Base-by-base conservation (phyloP, 2,329 filamentous ascomycete genomes). In the Ceratocystiopsis minuta region DNA sequence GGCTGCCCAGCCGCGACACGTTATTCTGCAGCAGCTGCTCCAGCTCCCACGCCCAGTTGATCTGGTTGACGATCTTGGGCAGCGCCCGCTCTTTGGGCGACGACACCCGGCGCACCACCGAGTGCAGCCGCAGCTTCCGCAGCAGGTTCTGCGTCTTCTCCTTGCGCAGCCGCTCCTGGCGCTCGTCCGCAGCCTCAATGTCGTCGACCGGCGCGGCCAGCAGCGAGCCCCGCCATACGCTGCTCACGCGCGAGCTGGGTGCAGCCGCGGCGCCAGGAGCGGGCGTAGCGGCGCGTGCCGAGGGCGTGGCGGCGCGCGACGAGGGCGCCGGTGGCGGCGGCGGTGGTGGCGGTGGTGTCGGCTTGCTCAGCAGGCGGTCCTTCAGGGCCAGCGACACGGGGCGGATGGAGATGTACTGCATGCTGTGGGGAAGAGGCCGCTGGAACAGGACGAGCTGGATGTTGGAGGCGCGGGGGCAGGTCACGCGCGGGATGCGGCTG, bases 11-110 rank as follows among this genome's bases (percentile, higher is more conserved):
- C 34, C 88, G 67, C n/a, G 78, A 76, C 36, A 86, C 81, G 52
- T 96, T 98, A 55, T 81, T 88, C 52, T 94, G 85, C 50, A 98
- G 66, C 34, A 94, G 66, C 50, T 77, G 70, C 47, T 90, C 80
- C 44, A 98, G 68, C 58, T 98, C 92, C 64, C 79, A 86, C 0
- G 87, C 85, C 68, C 90, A 98, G 54, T 98, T 98, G 56, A 96
- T 80, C 60, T 96, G 88, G 52, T 87, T 85, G 50, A 95, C 72
- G 45, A 96, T 87, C 43, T 75, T 75, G 5, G 79, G 71, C 28
- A 98, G 65, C 1, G 82, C 80, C 47, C 75, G 71, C 57, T 98
- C 90, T 53, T 94, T 88, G 45, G 78, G 72, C 1, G 88, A 90
- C 3, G 78, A 74, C 3, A 73, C 63, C 54, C 82, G 82, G 49